Percentiles rank a stretch among this genome's conserved stretches.
phyloP scores from a whole-genome alignment of 2,329 filamentous ascomycete genomes.

The Ophiostoma novo-ulmi region DNA sequence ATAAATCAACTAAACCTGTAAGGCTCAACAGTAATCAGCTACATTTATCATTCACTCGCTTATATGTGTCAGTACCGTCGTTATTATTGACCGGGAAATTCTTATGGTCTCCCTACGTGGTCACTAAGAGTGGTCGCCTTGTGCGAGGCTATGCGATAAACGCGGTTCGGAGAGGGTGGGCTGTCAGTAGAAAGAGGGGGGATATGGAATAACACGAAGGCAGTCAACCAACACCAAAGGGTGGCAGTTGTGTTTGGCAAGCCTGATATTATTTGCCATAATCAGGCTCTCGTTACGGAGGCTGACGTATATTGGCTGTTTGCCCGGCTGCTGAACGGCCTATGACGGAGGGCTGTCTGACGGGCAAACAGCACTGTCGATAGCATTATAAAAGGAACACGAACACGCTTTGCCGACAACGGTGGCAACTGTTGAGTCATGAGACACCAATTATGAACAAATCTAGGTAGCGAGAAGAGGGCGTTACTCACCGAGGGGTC shows the following conservation, averaged over 20 bases:
- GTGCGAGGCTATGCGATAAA: not conserved
- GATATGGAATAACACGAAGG: not conserved
- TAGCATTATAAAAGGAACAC: not conserved
- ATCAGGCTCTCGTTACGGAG: not conserved
- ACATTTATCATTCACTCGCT: not conserved
- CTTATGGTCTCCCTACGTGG: not conserved
- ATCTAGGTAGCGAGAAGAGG: not conserved
- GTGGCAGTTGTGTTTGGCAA: not conserved
- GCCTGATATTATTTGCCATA: not conserved
- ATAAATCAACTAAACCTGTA: not conserved
- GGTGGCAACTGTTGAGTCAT: not conserved
- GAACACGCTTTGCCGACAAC: not conserved
- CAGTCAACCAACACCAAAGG: not conserved
- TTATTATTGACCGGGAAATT: not conserved
- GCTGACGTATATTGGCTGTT: not conserved
- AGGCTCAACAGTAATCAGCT: not conserved
- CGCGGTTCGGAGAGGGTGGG: not conserved
- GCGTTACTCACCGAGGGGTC: not conserved
- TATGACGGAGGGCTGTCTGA: not conserved
- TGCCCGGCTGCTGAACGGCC: not conserved
- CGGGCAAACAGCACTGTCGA: not conserved
- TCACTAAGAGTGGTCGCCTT: not conserved
- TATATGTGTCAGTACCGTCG: not conserved
- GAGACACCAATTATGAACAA: not conserved
- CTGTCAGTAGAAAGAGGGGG: not conserved